Conservation (phyloP, 208 protist genomes). For the Tetramitus jugosus region DNA sequence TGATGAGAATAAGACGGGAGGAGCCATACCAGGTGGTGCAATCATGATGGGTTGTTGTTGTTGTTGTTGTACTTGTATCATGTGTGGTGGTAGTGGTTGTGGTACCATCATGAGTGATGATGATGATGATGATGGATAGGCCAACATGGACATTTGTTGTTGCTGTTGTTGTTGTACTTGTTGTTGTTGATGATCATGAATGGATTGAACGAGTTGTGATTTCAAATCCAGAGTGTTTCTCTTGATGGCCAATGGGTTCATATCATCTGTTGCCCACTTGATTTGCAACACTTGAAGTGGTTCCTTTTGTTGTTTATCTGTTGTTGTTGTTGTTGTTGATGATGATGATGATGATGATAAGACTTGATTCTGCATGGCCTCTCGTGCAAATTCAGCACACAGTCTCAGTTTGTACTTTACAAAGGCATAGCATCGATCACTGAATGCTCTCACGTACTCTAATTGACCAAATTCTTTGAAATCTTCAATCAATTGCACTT, state of each 20-base stretch:
- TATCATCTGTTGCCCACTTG: slow-evolving; percentile 6
- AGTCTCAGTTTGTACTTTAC: slow-evolving; percentile 10
- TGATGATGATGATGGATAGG: no score
- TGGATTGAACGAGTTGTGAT: background rate
- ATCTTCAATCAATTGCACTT: background rate
- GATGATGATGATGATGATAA: no score
- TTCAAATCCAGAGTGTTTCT: background rate
- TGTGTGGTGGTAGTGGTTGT: no score
- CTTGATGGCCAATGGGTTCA: background rate
- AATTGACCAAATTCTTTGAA: slow-evolving; percentile 24
- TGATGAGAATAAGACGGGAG: no score
- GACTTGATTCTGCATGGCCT: background rate
- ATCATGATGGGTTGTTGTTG: no score
- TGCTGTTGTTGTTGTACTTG: background rate
- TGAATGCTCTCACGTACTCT: slow-evolving; percentile 13
- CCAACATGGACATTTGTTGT: background rate
- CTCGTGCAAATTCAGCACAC: slow-evolving; percentile 4
- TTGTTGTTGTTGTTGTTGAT: no score
- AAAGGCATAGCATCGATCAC: slow-evolving; percentile 16
- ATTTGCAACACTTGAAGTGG: slow-evolving; percentile 5
- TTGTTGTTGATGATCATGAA: background rate
- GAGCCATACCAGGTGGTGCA: no score
- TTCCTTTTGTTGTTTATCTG: no score
- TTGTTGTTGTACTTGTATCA: no score
- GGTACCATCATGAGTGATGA: no score